Evolutionary conservation across 2,329 filamentous ascomycete species (phyloP).

Genomic region (Ophiostoma angusticollis): DNA sequence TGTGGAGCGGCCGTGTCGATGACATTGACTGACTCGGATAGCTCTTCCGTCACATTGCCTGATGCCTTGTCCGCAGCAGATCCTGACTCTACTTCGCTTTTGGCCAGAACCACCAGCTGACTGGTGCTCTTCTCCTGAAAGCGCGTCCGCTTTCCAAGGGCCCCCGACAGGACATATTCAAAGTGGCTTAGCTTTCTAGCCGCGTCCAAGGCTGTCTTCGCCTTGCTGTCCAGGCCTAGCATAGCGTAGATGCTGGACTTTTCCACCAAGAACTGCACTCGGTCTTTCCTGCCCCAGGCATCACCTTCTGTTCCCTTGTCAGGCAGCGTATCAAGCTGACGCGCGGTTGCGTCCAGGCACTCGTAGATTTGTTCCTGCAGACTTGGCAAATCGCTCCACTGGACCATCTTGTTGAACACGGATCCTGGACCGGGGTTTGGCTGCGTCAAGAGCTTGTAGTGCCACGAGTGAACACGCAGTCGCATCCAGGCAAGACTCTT

Average conservation of each 20-base stretch:
- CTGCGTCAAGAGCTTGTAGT: slow-evolving; percentile 47
- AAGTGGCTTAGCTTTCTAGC: slow-evolving; percentile 59
- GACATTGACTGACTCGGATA: slow-evolving; percentile 14
- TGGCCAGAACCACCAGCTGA: slow-evolving; percentile 83
- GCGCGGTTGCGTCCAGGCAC: slow-evolving; percentile 29
- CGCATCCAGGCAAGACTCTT: slow-evolving; percentile 44
- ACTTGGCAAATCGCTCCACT: slow-evolving; percentile 46
- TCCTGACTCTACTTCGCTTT: slow-evolving; percentile 38
- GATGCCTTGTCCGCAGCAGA: neutral
- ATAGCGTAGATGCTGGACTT: slow-evolving; percentile 72
- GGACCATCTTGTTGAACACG: slow-evolving; percentile 41
- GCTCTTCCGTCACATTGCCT: slow-evolving; percentile 10
- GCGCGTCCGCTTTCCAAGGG: slow-evolving; percentile 72
- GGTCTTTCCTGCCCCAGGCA: slow-evolving; percentile 33
- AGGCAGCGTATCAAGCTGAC: slow-evolving; percentile 20
- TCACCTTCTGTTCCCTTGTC: no score
- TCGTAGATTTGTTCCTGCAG: slow-evolving; percentile 38
- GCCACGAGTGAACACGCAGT: slow-evolving; percentile 60
- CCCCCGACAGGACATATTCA: slow-evolving; percentile 70
- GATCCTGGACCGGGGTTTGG: slow-evolving; percentile 41
- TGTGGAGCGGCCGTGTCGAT: slow-evolving; percentile 36
- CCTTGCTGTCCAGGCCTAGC: slow-evolving; percentile 67
- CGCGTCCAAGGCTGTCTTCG: slow-evolving; percentile 54
- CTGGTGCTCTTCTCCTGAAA: slow-evolving; percentile 71
- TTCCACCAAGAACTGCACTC: slow-evolving; percentile 65